Evolutionary conservation across 2,329 filamentous ascomycete genomes (phyloP).

Genomic region (Fusarium algeriense): DNA sequence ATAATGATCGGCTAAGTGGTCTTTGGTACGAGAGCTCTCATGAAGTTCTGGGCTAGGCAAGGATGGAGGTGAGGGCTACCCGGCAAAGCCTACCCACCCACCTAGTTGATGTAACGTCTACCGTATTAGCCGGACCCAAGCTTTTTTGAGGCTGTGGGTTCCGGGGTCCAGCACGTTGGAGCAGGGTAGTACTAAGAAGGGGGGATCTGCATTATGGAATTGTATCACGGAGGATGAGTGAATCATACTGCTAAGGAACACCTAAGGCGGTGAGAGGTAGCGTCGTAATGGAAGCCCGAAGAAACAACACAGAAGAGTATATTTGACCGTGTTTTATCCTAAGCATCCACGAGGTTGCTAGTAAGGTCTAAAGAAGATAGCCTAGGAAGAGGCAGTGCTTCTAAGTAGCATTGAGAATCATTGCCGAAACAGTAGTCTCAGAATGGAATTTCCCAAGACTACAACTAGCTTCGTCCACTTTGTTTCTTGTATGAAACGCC

Average conservation of each 20-base stretch:
- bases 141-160: not conserved
- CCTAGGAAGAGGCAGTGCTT: not conserved
- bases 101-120: conserved; percentile 11
- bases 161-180: conserved; percentile 2
- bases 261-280: not conserved
- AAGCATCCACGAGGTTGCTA: not conserved
- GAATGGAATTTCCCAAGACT: not conserved
- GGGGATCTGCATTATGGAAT: conserved; percentile 10
- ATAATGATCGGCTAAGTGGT: conserved; percentile 10
- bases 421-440: not conserved
- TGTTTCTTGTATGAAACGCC: accelerated
- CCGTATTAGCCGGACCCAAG: not conserved
- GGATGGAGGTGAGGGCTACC: not conserved
- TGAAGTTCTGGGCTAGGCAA: not conserved
- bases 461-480: not conserved
- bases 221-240: not conserved
- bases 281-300: not conserved
- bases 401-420: not conserved
- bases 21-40: not conserved
- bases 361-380: not conserved
- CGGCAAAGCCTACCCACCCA: not conserved
- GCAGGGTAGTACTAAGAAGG: conserved; percentile 1
- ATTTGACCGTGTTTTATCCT: not conserved
- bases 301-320: not conserved
- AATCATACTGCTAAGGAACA: not conserved